Base-by-base conservation (phyloP, 352 stramenopile species). In the Pythium aquatile region DNA sequence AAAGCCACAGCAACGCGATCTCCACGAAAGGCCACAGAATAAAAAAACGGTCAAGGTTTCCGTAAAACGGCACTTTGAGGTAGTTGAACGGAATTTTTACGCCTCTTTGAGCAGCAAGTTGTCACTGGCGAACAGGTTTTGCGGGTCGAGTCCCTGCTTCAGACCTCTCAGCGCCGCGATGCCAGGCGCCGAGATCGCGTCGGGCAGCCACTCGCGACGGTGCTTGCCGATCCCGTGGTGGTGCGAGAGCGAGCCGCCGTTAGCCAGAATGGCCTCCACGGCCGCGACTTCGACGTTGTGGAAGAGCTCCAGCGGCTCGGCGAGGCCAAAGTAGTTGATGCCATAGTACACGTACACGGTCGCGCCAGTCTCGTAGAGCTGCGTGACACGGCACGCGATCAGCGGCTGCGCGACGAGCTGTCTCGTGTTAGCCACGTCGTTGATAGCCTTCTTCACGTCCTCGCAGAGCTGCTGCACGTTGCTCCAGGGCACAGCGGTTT, bases 311-410 rank as follows among this genome's bases (percentile, higher is more conserved):
- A 94, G 80, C 17, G 91, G 81, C 58, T 97, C 79, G 20, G 72
- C 53, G 24, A 98, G 74, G 40, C 83, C 82, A 53, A 85, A 90
- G 74, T 93, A 92, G 66, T 97, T 97, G 66, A 99, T 97, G 55
- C 91, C 96, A 69, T 98, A 97, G 74, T 99, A 99, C 65, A 98
- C 97, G 70, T 99, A 99, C 29, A 99, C 79, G 47, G 90, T 97
- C 47, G 87, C 93, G 54, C 94, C 94, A 13, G 97, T 96, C 48
- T 97, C 91, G 70, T 99, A 99, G 13, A 98, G 80, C 73, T 99
- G 96, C 1, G 94, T 98, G 30, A 99, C 83, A 20, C 96, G 87
- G 65, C 90, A 96, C 3, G 88, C 90, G 58, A 98, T 87, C 39
- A 99, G 88, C 39, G 94, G 92, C 9, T 78, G 70, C 26, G 90